Evolutionary conservation across 805 yeast species (phyloP), one percentile per base, ranked within the genome.

Genomic region (Lachancea fermentati): DNA sequence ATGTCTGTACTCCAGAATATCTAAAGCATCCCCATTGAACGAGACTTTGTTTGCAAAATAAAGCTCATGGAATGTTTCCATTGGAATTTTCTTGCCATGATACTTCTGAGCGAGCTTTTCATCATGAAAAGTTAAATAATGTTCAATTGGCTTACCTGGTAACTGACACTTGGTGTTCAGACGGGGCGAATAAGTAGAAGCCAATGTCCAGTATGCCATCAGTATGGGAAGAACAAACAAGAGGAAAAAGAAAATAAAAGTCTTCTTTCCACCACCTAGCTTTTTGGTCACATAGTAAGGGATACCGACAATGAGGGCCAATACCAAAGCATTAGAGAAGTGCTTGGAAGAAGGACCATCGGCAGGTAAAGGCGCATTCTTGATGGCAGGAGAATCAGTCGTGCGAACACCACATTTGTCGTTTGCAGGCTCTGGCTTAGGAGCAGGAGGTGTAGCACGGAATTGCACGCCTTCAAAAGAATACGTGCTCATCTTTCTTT

Each of bases 61-160:
- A 52, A 85, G 73, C 66, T 87, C 93, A 58, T 83, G 89, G 80
- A 88, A 87, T 12, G 94, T 85, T 66, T 86, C 95, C 78, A 84
- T 81, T 53, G 96, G 95, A 55, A 87, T 84, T 68, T 88, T 87
- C 52, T 69, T 59, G 46, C 95, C 95, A 36, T 67, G 66, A 68
- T 86, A 86, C 66, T 81, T 80, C 33, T 69, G 68, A 52, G 77
- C 77, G 46, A 83, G 70, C 50, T 71, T 84, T 2, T 75, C 78
- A 49, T 83, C 83, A 64, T 85, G 91, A 74, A 81, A 87, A 52
- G 82, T 86, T 52, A 87, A 69, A 65, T 88, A 87, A 64, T 78
- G 72, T 57, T 83, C 84, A 48, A 87, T 79, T 37, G 91, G 91
- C 48, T 72, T 74, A 59, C 79, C 78, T 47, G 96, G 96, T 46